Evolutionary conservation across 208 protist genomes (phyloP).

Genomic region (Acanthamoeba castellanii): DNA sequence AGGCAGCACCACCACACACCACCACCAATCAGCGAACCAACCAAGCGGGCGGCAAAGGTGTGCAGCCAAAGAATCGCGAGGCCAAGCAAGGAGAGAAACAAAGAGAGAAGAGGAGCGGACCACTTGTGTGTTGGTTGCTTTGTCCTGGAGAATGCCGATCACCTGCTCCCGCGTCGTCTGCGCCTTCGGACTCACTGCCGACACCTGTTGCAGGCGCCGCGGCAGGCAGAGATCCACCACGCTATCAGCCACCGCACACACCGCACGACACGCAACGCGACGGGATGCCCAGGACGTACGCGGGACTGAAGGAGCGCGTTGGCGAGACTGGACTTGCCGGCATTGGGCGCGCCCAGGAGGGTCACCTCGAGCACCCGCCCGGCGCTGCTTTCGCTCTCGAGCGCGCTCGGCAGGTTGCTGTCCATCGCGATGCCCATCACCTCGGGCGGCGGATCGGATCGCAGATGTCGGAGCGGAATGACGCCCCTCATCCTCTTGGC

Average conservation of each 20-base stretch:
- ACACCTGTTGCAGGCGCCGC: background rate
- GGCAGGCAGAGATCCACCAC: too few relatives aligned
- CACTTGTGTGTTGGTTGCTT: constrained; percentile 22
- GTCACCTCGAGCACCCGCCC: constrained; percentile 42
- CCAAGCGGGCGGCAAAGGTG: too few relatives aligned
- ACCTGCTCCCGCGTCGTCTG: constrained; percentile 79
- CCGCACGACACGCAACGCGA: too few relatives aligned
- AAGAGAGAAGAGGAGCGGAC: background rate
- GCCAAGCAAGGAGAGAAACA: background rate
- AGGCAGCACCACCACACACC: background rate
- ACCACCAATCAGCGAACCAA: too few relatives aligned
- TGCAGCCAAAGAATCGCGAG: too few relatives aligned
- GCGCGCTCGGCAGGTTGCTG: background rate
- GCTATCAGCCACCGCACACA: too few relatives aligned
- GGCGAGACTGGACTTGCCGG: constrained; percentile 81
- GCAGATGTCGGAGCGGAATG: background rate
- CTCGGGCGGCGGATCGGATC: background rate
- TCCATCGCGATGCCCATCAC: background rate
- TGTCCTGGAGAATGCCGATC: constrained; percentile 71
- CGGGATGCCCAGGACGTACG: background rate
- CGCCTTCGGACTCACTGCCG: constrained; percentile 68
- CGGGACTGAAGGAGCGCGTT: constrained; percentile 77
- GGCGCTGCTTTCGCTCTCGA: background rate
- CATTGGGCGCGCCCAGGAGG: constrained; percentile 80
- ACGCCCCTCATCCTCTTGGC: background rate